Evolutionary conservation across 1,284 basidiomycete species (phyloP), one percentile per base, ranked within the genome.

Genomic region (Ceratobasidium sp.): DNA sequence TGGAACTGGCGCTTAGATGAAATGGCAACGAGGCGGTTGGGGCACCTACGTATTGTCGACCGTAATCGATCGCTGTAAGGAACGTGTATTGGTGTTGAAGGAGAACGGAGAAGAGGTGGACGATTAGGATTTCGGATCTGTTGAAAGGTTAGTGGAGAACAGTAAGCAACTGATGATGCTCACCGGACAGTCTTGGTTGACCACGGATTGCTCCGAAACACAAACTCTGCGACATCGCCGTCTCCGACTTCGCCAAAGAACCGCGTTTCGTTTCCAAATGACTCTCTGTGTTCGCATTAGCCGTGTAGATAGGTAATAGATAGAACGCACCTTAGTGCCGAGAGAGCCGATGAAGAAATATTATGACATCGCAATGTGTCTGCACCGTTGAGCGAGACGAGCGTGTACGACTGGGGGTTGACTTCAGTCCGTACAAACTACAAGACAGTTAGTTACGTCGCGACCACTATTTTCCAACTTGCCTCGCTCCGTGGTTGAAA

Each of bases 61-160:
- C 90, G 76, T 91, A 92, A 77, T 91, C 89, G 72, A 92, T 81
- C 40, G 83, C 84, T 22, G 89, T 89, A 17, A 91, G 79, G 74
- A 87, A 87, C 31, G 79, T 79, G 74, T 86, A 89, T 49, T 87
- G 87, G 76, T 84, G 83, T 68, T 84, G 83, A 74, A 88, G 85
- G 50, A 92, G 79, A 72, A 87, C 79, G 47, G 83, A 78, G 65
- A 92, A 77, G 68, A 92, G 84, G 73, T 88, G 84, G 69, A 91
- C 78, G 53, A 92, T 80, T 69, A 92, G 84, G 72, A 84, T 86
- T 77, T 92, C 90, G 29, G 88, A 65, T 31, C 60, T 64, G 22
- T 40, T 20, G 25, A 25, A 15, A 35, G 35, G 15, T 20, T 31
- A 43, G 38, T 20, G 12, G 35, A 32, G 20, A 34, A 20, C 13